Evolutionary conservation across 2,329 filamentous ascomycete genomes (phyloP).

Genomic region (Xylaria sp.): DNA sequence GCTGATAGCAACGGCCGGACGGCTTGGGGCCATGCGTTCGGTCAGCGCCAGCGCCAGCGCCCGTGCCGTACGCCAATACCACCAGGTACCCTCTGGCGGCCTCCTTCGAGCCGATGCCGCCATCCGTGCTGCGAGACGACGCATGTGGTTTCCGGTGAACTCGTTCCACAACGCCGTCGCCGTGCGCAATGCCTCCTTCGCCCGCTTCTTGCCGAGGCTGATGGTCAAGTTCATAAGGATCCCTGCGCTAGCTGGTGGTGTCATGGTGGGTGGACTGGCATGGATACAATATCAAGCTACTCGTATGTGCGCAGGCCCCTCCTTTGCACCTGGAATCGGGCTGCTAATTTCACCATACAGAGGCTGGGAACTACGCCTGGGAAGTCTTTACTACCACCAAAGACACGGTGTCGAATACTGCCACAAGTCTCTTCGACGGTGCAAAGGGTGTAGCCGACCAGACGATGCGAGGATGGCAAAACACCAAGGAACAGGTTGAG

Average conservation of each 20-base stretch:
- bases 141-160: constrained; percentile 82
- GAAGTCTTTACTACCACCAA: constrained; percentile 79
- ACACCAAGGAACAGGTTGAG: constrained; percentile 80
- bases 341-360: constrained; percentile 45
- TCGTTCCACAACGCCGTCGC: constrained; percentile 82
- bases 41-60: constrained; percentile 47
- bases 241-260: constrained; percentile 90
- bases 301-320: constrained; percentile 64
- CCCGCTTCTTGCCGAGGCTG: constrained; percentile 79
- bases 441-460: constrained; percentile 81
- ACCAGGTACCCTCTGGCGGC: constrained; percentile 74
- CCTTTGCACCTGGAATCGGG: background rate
- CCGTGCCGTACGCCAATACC: constrained; percentile 69
- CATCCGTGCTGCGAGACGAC: constrained; percentile 68
- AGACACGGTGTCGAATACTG: constrained; percentile 75
- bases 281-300: constrained; percentile 97
- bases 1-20: constrained; percentile 51
- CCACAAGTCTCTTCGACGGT: constrained; percentile 75
- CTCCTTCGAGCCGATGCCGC: constrained; percentile 73
- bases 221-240: constrained; percentile 89
- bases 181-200: constrained; percentile 72
- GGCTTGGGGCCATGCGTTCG: constrained; percentile 46
- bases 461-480: constrained; percentile 82
- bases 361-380: constrained; percentile 63
- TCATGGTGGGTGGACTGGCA: constrained; percentile 85